Conservation (phyloP, 768 basidiomycete species). For the Gloeostereum incarnatum region DNA sequence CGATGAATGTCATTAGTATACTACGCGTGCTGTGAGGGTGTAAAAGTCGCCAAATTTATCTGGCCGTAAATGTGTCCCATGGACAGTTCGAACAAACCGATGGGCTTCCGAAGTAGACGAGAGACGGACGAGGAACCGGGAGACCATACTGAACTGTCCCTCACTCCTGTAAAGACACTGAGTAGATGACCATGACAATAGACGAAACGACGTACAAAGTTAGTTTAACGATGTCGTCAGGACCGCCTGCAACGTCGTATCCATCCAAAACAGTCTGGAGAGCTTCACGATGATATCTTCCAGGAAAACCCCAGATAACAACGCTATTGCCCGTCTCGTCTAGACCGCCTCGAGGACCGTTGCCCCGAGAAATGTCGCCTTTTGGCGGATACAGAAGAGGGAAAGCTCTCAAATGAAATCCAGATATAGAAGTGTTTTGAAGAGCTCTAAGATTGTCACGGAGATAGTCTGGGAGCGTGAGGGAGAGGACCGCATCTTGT, state of each 20-base stretch:
- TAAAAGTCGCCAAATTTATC: constrained; percentile 26
- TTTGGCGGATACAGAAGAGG: constrained; percentile 17
- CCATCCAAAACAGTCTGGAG: background rate
- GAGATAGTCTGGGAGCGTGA: constrained; percentile 37
- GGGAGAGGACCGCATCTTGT: constrained; percentile 46
- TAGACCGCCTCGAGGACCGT: constrained; percentile 45
- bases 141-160: constrained; percentile 30
- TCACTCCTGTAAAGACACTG: constrained; percentile 18
- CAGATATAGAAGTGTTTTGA: constrained; percentile 33
- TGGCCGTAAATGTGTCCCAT: constrained; percentile 42
- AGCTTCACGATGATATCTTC: constrained; percentile 14
- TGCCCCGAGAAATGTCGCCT: constrained; percentile 19
- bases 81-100: constrained; percentile 50
- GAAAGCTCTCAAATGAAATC: constrained; percentile 28
- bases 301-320: constrained; percentile 53
- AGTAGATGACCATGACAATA: constrained; percentile 1
- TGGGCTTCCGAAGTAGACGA: constrained; percentile 57
- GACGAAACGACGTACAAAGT: constrained; percentile 27
- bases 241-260: constrained; percentile 1
- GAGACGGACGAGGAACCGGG: constrained; percentile 49
- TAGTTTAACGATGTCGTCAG: background rate
- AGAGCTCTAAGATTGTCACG: constrained; percentile 31
- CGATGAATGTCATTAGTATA: constrained; percentile 42
- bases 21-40: constrained; percentile 35
- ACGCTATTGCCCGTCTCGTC: constrained; percentile 42